phyloP scores from a whole-genome alignment of 2,329 filamentous ascomycete species.

The Didymosphaeria variabile region DNA sequence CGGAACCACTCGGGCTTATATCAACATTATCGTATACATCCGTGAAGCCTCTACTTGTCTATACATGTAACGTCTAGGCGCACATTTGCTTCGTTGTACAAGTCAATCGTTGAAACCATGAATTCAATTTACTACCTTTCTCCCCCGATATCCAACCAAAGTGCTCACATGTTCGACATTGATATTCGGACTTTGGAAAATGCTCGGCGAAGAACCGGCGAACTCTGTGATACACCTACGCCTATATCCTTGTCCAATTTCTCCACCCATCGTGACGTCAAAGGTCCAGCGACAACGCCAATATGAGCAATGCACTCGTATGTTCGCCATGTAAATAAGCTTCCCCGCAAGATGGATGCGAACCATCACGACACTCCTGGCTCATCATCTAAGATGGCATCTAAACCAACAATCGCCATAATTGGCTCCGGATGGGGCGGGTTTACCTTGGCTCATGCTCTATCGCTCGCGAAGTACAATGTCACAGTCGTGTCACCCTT shows the following conservation, averaged over 20 bases:
- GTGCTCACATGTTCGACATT: neutral
- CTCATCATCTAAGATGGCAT: neutral
- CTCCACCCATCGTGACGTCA: constrained; percentile 9
- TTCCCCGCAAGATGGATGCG: neutral
- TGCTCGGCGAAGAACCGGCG: constrained; percentile 1
- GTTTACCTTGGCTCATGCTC: constrained; percentile 5
- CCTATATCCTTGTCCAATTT: neutral
- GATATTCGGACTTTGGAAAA: neutral
- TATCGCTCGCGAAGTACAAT: constrained; percentile 12
- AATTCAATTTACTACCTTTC: neutral
- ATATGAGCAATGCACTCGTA: neutral
- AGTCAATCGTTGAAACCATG: neutral
- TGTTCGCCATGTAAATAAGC: neutral
- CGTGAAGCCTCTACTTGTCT: neutral
- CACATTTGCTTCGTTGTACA: no score
- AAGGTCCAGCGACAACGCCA: constrained; percentile 1
- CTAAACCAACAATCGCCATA: constrained; percentile 6
- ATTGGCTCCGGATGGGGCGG: constrained; percentile 8
- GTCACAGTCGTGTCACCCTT: constrained; percentile 7
- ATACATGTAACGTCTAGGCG: no score
- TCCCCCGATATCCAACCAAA: neutral
- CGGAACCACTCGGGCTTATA: neutral
- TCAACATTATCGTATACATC: neutral
- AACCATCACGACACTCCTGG: neutral
- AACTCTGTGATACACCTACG: neutral